Base-by-base conservation (phyloP, 2,329 filamentous ascomycete species). In the Neodidymelliopsis sp. region DNA sequence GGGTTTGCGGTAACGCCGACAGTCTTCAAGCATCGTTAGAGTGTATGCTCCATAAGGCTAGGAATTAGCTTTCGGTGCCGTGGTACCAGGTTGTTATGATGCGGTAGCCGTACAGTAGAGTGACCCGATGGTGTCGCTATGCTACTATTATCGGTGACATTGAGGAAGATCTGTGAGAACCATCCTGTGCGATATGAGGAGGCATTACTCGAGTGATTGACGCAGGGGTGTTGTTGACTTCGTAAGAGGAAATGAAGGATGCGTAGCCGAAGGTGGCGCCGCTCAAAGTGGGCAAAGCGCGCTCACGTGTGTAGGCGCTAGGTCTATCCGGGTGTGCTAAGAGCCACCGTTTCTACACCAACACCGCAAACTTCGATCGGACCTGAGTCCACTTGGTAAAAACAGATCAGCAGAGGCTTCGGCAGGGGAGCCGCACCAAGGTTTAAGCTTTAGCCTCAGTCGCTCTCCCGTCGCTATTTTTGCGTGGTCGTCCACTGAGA, bases 401-500 rank as follows among this genome's bases (percentile, higher is more conserved):
- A 38, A 23, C 24, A 43, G 27, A 48, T 48, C 39, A 36, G 18
- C 45, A 12, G 19, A 19, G 33, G 13, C 45, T 20, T 46, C 31
- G 18, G 42, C 37, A 43, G 36, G 28, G 23, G 45, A 48, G 45
- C 49, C 41, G 41, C 46, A 36, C 46, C 34, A 48, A 35, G 30
- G 22, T 35, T 53, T 38, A 57, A 57, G 51, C 51, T 51, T 56
- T 49, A 44, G 42, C 49, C 42, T 57, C 48, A 49, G 52, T 45
- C 45, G 48, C 54, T 53, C 54, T 59, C 56, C 54, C 54, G 49
- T 51, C 40, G 29, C 56, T 59, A 57, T 57, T 57, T 37, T 43
- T 25, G 47, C 47, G 35, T 29, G 11, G 47, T 11, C 34, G 39
- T 44, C 34, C 48, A 47, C 27, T 43, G 27, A 34, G n/a, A 47